Percentiles rank a stretch among this genome's conserved stretches.
phyloP scores from a whole-genome alignment of 2,329 filamentous ascomycete species.

The Torrubiella hemipterigena region DNA sequence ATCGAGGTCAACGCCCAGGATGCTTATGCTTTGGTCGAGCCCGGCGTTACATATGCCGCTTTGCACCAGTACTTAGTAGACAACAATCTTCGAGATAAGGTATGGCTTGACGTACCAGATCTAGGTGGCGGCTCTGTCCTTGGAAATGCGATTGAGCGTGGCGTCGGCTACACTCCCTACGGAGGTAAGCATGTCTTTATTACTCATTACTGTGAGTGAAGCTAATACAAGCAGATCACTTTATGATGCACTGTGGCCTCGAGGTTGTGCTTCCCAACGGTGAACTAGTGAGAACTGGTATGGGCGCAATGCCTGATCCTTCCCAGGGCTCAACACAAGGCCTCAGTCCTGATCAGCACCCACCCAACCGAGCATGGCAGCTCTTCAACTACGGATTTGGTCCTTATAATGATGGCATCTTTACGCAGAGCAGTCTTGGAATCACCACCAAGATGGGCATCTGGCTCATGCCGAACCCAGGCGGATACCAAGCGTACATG shows the following conservation, averaged over 20 bases:
- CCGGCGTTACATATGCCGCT: constrained; percentile 40
- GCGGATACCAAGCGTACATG: constrained; percentile 23
- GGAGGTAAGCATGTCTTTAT: constrained; percentile 14
- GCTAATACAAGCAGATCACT: constrained; percentile 13
- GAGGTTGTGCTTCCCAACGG: constrained; percentile 33
- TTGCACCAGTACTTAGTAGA: constrained; percentile 36
- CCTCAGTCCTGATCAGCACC: constrained; percentile 16
- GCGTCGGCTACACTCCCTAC: constrained; percentile 32
- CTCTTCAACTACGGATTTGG: constrained; percentile 26
- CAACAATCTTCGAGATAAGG: constrained; percentile 21
- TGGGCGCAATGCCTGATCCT: constrained; percentile 29
- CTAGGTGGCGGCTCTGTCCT: constrained; percentile 29
- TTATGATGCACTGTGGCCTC: constrained; percentile 25
- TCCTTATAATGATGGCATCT: constrained; percentile 30
- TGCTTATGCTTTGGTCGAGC: constrained; percentile 39
- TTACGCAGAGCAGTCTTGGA: constrained; percentile 38
- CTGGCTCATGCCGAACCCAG: constrained; percentile 22
- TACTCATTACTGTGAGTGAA: background rate
- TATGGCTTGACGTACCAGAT: constrained; percentile 31
- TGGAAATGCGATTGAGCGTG: constrained; percentile 32
- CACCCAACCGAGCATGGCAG: constrained; percentile 17
- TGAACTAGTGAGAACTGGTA: constrained; percentile 31
- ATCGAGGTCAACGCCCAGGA: constrained; percentile 36
- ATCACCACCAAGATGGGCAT: constrained; percentile 44
- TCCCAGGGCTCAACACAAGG: constrained; percentile 21